Evolutionary conservation across 306 rosid species (phyloP), one percentile per base, ranked within the genome.

Genomic region (Abrus precatorius): DNA sequence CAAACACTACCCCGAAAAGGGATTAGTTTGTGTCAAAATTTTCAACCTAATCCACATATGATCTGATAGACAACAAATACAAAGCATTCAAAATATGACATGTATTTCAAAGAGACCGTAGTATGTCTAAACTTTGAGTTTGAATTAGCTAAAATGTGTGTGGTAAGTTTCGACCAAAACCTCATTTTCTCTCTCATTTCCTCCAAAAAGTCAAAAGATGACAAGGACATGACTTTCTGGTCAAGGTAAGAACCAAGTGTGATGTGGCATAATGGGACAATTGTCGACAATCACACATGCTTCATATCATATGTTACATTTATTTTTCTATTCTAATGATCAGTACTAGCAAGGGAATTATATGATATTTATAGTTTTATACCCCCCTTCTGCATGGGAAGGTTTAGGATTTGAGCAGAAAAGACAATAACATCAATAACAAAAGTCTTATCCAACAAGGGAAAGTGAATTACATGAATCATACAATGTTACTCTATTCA

Each of bases 1-100:
- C 74, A 83, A 85, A 83, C 56, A 84, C 82, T 75, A 84, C 82
- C 68, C 45, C 6, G 54, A 56, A 80, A 54, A 61, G 65, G 43
- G 63, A 29, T 45, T 62, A 74, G 71, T 75, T 74, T 63, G 47
- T 43, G 82, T 62, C 56, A 54, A 77, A 28, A 67, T 3, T 75
- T 63, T 64, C 53, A 14, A 80, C 74, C 62, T 53, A 77, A 59
- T 84, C 86, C 85, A 76, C 73, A 14, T 28, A 11, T 45, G 75
- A 65, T 61, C 50, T 54, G 57, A 56, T 50, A 29, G 53, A 11
- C 72, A 82, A 82, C 86, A 36, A 82, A 84, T 79, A 66, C 72
- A 41, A 43, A 68, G 14, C 27, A 61, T 60, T 82, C 34, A 69
- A 60, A 77, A 64, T 3, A 1, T 54, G 48, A 45, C 60, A 61